Evolutionary conservation across 2,329 filamentous ascomycete genomes (phyloP), one percentile per base, ranked within the genome.

Genomic region (Emergomyces orientalis): DNA sequence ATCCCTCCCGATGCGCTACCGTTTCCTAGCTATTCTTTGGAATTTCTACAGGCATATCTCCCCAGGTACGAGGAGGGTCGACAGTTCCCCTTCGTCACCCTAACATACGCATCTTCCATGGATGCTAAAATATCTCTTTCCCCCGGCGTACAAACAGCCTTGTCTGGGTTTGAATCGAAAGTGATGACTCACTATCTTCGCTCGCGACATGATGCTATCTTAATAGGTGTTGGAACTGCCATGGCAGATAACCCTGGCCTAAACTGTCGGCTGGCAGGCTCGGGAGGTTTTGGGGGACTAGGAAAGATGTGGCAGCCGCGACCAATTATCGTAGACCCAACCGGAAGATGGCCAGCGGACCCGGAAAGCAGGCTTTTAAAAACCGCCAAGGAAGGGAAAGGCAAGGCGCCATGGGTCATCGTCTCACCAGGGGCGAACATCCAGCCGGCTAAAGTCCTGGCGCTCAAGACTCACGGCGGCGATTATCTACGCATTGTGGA

Each of bases 101-200:
- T 97, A 49, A 97, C 93, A 14, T 97, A 92, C 75, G 93, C 94
- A 27, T 88, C 88, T 7, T 97, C 92, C 3, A 87, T 99, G 68
- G 93, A 97, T 77, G 88, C 88, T 49, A 84, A 86, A 61, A 82
- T 95, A 59, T 85, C 91, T 1, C 81, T 93, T 34, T 82, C 87
- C 0, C 90, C 91, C 0, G 91, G 91, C 17, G 81, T 86, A n/a
- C 89, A 88, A 67, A 97, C 93, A 1, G 80, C 84, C 0, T 83
- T 97, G 17, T 97, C 93, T 0, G 92, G 92, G 1, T 84, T 88
- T 0, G 81, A 87, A 64, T 91, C 90, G 41, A 96, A 97, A 76
- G 86, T 89, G 56, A 95, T 97, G 90, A 97, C 93, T 0, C 93
- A 97, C 75, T 90, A 89, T 72, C 84, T 97, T n/a, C 90, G 93